A percentile compares a stretch with the other conserved stretches of the same genome.
Evolutionary conservation across 176 grass and related monocot genomes (phyloP).

Genomic region (Echinochloa phyllopogon): DNA sequence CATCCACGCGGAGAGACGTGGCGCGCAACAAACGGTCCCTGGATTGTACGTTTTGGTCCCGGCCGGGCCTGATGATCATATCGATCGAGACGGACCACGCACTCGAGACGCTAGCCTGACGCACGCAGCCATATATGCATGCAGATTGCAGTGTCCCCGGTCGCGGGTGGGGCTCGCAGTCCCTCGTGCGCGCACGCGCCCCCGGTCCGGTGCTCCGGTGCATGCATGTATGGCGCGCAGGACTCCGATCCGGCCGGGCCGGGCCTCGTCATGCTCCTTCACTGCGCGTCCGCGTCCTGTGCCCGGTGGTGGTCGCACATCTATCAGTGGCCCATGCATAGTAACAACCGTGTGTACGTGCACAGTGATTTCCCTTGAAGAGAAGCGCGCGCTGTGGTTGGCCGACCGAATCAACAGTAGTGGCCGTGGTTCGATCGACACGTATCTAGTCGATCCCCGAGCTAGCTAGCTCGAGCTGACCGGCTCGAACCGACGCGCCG

Average conservation of each 20-base stretch:
- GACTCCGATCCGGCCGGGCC: not conserved
- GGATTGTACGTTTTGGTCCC: not conserved
- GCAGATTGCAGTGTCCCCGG: not conserved
- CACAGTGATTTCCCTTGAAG: not conserved
- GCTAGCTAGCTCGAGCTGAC: no score
- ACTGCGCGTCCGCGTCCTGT: no score
- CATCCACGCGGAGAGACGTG: not conserved
- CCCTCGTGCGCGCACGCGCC: slow-evolving; percentile 33
- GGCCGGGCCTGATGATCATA: not conserved
- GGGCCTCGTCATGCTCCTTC: not conserved
- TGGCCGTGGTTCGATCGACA: no score
- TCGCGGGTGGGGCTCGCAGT: not conserved
- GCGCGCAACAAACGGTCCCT: not conserved
- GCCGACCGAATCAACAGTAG: not conserved
- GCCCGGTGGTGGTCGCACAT: not conserved
- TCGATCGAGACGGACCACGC: slow-evolving; percentile 17
- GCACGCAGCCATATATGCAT: not conserved
- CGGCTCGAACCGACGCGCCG: no score
- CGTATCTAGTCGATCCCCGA: no score
- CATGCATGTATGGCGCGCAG: not conserved
- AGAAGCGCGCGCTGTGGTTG: not conserved
- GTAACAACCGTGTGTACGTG: not conserved
- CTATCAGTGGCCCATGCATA: not conserved
- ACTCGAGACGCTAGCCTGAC: not conserved
- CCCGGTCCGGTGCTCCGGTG: not conserved